Conservation (phyloP, 768 basidiomycete species). For the Lentinula raphanica region DNA sequence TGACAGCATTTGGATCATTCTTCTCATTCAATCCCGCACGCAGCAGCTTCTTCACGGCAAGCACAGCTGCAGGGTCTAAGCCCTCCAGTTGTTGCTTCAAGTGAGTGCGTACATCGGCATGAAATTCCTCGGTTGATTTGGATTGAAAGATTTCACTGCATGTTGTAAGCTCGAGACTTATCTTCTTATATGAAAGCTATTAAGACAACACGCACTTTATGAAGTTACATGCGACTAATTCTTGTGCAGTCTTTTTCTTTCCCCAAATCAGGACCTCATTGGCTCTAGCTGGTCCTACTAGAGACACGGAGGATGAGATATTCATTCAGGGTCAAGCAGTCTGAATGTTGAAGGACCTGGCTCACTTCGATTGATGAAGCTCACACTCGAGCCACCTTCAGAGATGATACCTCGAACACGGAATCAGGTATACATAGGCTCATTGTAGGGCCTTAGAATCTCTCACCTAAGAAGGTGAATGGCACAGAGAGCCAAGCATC, state of each 20-base stretch:
- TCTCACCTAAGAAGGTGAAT: conserved; percentile 58
- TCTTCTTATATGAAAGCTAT: no score
- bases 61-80: conserved; percentile 51
- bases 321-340: neutral
- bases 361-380: conserved; percentile 62
- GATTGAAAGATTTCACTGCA: conserved; percentile 55
- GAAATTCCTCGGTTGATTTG: conserved; percentile 48
- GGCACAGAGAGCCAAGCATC: conserved; percentile 59
- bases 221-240: conserved; percentile 56
- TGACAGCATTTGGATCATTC: conserved; percentile 58
- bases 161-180: no score
- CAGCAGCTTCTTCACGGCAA: conserved; percentile 50
- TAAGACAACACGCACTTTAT: conserved; percentile 43
- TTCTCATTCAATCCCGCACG: conserved; percentile 53
- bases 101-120: conserved; percentile 42
- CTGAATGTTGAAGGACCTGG: neutral
- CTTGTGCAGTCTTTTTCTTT: conserved; percentile 56
- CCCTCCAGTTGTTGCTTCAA: conserved; percentile 51
- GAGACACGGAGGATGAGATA: neutral
- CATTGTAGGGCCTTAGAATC: neutral
- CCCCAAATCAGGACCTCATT: conserved; percentile 71
- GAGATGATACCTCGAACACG: conserved; percentile 47
- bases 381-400: conserved; percentile 67
- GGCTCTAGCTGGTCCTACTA: conserved; percentile 66
- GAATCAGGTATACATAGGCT: conserved; percentile 5